phyloP scores from a whole-genome alignment of 2,329 filamentous ascomycete species.

The Sporothrix globosa region DNA sequence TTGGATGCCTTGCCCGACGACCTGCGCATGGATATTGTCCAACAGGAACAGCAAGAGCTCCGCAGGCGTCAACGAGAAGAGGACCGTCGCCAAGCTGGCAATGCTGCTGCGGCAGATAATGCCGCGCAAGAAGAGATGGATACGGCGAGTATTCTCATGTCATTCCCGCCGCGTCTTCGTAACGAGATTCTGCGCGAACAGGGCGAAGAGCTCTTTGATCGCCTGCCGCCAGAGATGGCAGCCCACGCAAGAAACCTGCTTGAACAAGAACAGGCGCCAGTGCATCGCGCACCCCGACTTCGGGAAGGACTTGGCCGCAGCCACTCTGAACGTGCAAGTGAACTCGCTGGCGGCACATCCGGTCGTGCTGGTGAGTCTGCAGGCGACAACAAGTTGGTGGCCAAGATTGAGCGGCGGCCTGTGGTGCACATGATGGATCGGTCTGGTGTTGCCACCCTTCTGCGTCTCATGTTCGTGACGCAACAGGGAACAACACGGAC shows the following conservation, averaged over 20 bases:
- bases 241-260: constrained; percentile 78
- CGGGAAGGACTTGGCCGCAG: constrained; percentile 37
- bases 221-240: constrained; percentile 81
- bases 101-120: constrained; percentile 54
- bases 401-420: constrained; percentile 73
- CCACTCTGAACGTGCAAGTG: neutral
- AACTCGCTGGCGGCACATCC: neutral
- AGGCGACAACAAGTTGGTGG: constrained; percentile 37
- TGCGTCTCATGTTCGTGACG: constrained; percentile 97
- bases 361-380: constrained; percentile 2
- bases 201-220: constrained; percentile 82
- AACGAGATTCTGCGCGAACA: constrained; percentile 89
- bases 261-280: constrained; percentile 44
- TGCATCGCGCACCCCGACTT: constrained; percentile 41
- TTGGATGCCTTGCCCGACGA: constrained; percentile 89
- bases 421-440: constrained; percentile 98
- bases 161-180: constrained; percentile 80
- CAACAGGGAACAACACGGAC: constrained; percentile 84
- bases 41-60: constrained; percentile 86
- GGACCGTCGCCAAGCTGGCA: constrained; percentile 64
- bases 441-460: constrained; percentile 88
- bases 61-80: constrained; percentile 86
- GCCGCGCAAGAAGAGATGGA: constrained; percentile 73
- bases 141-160: constrained; percentile 86
- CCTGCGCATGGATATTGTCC: constrained; percentile 84